Percentiles rank a stretch among this genome's conserved stretches.
These are phyloP conservation scores for Ajuga chamaepitys DNA, from an alignment of 257 asterid genomes.

Conservation along the genomic window DNA sequence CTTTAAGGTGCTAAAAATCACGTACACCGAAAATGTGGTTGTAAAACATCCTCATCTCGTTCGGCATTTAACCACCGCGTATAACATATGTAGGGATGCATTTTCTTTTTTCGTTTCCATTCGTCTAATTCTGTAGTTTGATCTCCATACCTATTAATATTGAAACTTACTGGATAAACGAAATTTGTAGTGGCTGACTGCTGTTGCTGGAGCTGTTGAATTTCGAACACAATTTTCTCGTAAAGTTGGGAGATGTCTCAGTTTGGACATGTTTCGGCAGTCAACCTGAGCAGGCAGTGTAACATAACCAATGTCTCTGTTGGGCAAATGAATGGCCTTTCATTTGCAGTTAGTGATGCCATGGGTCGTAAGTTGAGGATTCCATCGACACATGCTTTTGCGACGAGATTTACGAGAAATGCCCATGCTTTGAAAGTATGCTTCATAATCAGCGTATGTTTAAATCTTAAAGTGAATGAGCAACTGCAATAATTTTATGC, in stretches of 20 bases:
- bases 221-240: background rate
- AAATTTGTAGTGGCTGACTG: slow-evolving; percentile 21
- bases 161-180: background rate
- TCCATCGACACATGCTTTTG: slow-evolving; percentile 25
- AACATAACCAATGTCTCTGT: slow-evolving; percentile 21
- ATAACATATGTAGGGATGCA: no score
- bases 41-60: no score
- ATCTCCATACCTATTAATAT: background rate
- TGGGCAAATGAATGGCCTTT: slow-evolving; percentile 32
- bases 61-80: no score
- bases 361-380: slow-evolving; percentile 50
- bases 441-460: background rate
- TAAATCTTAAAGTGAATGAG: slow-evolving; percentile 1
- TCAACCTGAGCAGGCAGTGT: slow-evolving; percentile 48
- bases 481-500: background rate
- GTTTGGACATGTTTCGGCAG: slow-evolving; percentile 73
- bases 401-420: slow-evolving; percentile 26
- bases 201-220: slow-evolving; percentile 13
- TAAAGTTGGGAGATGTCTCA: slow-evolving; percentile 45
- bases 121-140: background rate
- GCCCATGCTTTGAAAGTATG: slow-evolving; percentile 53
- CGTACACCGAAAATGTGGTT: no score
- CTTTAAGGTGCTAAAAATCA: no score
- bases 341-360: slow-evolving; percentile 48
- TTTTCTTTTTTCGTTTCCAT: background rate